Base-by-base conservation (phyloP, 345 rosid genomes). In the Pistacia integerrima region DNA sequence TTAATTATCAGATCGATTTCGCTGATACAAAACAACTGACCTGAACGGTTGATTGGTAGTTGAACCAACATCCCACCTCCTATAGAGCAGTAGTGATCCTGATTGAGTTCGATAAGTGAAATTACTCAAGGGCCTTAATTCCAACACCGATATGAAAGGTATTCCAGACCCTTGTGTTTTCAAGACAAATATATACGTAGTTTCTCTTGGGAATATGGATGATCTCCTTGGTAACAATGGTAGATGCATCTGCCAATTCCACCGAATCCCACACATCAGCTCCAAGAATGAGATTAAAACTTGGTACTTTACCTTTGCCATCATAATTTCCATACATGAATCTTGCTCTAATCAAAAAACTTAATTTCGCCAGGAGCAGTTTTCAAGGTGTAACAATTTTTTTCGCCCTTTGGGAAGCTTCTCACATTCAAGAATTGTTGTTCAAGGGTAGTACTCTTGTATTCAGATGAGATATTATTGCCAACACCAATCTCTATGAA, bases 321-420 rank as follows among this genome's bases (percentile, higher is more conserved):
- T 81, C 83, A 22, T 81, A 81, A 56, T 76, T 70, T 4, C 82
- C 82, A 41, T 80, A 71, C 48, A 58, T 1, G 56, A 76, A 80
- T 8, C 55, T 51, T 51, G 55, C 17, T 51, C 80, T 67, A 51
- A 80, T 67, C 59, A 80, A 20, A 20, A 63, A 65, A 72, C 46
- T 64, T 80, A 14, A 2, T 8, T 30, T 38, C 54, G 5, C 52
- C 13, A 13, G 4, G 10, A 0, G 10, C 2, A 0, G 69, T 67
- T 17, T n/a, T 8, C 3, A 80, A 0, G 7, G 46, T 72, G 76
- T 76, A 80, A 6, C 83, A 80, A 14, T 67, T 80, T 64, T 55
- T 71, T 11, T 5, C 3, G 0, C 55, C 55, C 1, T 51, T 17
- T 0, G 55, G 55, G 16, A 51, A 51, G 61, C 76, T 76, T 49